phyloP scores from a whole-genome alignment of 2,329 filamentous ascomycete genomes.

The Fonsecaea pedrosoi region DNA sequence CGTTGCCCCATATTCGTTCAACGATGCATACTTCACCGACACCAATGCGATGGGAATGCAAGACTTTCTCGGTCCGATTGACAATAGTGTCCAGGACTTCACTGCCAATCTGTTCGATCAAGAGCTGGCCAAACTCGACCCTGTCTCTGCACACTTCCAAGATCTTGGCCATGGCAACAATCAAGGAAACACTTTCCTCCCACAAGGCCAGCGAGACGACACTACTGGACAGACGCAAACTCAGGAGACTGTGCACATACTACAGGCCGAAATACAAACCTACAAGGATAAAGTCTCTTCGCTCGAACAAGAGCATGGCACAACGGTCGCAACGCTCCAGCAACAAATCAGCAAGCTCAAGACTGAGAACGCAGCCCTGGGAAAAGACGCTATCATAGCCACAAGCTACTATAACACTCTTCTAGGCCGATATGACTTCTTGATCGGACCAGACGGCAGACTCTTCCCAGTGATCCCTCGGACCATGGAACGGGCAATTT shows the following conservation, averaged over 20 bases:
- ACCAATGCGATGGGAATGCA: not conserved
- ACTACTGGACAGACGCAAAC: not conserved
- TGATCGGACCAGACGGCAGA: constrained; percentile 8
- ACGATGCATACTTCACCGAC: not conserved
- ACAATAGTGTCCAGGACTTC: not conserved
- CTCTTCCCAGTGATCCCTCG: constrained; percentile 20
- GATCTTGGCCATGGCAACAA: not conserved
- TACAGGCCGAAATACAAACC: not conserved
- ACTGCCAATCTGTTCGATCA: not conserved
- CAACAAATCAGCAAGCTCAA: not conserved
- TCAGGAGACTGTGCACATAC: not conserved
- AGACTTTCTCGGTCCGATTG: not conserved
- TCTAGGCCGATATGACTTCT: constrained; percentile 16
- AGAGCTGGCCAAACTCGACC: not conserved
- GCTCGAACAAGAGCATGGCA: not conserved
- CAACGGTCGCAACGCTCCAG: not conserved
- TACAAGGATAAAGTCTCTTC: not conserved
- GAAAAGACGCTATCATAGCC: not conserved
- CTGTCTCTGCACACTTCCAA: not conserved
- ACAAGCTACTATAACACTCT: constrained; percentile 18
- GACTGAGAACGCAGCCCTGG: not conserved
- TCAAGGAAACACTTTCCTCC: not conserved
- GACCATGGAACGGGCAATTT: constrained; percentile 1
- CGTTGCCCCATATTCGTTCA: not conserved
- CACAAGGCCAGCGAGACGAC: not conserved